phyloP scores from a whole-genome alignment of 2,329 filamentous ascomycete species.

The Phaeophleospora eucalypticola region DNA sequence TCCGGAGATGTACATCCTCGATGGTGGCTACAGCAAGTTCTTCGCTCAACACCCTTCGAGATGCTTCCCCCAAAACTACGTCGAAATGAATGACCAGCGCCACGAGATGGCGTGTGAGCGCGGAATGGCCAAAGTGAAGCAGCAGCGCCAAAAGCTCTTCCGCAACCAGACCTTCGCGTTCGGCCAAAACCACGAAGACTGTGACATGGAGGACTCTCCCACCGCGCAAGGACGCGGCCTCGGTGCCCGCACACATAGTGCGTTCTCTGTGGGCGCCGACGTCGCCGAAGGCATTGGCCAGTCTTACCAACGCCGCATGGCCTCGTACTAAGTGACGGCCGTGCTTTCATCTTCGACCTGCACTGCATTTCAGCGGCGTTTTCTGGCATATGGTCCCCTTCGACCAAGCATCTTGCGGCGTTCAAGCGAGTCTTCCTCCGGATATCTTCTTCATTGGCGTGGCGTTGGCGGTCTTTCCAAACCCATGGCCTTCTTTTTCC shows the following conservation, averaged over 20 bases:
- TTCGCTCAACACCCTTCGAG: conserved; percentile 72
- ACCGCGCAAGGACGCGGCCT: conserved; percentile 42
- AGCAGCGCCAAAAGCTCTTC: conserved; percentile 78
- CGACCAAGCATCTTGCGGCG: conserved; percentile 19
- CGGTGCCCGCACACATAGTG: conserved; percentile 27
- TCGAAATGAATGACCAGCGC: conserved; percentile 91
- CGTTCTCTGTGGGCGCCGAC: conserved; percentile 29
- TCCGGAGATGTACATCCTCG: conserved; percentile 93
- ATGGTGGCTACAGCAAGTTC: conserved; percentile 94
- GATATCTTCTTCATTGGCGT: conserved; percentile 12
- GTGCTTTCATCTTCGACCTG: conserved; percentile 12
- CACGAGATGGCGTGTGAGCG: conserved; percentile 91
- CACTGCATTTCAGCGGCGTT: conserved; percentile 20
- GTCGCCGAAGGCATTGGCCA: conserved; percentile 30
- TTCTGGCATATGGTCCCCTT: conserved; percentile 9
- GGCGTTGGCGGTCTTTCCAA: conserved; percentile 19
- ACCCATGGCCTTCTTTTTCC: conserved; percentile 13
- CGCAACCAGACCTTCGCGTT: conserved; percentile 95
- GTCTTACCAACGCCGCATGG: conserved; percentile 33
- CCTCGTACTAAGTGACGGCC: conserved; percentile 30
- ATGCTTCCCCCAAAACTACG: conserved; percentile 92
- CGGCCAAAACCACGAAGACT: conserved; percentile 60
- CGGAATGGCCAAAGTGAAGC: conserved; percentile 88
- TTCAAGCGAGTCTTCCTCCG: conserved; percentile 24
- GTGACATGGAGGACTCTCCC: conserved; percentile 59